A percentile compares a stretch with the other conserved stretches of the same genome.
Evolutionary conservation across 768 basidiomycete genomes (phyloP).

Genomic region (Hypholoma sublateritium): DNA sequence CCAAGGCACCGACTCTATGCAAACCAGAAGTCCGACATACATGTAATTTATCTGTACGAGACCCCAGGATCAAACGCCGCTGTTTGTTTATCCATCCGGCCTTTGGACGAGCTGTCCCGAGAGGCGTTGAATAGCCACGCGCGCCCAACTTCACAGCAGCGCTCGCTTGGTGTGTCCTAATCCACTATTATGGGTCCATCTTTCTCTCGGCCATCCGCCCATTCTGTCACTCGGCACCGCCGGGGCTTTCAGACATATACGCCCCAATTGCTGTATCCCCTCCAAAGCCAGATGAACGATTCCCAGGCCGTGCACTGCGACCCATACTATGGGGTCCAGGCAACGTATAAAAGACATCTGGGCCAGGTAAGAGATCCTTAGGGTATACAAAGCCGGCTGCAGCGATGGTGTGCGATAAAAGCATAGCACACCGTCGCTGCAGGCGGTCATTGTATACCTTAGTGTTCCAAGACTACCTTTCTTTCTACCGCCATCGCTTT

Average conservation of each 20-base stretch:
- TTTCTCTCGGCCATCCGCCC: background rate
- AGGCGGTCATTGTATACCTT: background rate
- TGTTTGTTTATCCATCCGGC: too few relatives aligned
- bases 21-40: too few relatives aligned
- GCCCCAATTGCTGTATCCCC: too few relatives aligned
- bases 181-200: background rate
- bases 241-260: background rate
- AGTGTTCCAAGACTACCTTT: too few relatives aligned
- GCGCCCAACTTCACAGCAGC: background rate
- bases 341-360: background rate
- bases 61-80: too few relatives aligned
- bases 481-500: too few relatives aligned
- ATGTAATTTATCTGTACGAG: too few relatives aligned
- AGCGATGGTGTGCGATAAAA: conserved; percentile 1
- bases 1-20: too few relatives aligned
- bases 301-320: background rate
- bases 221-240: background rate
- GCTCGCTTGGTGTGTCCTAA: background rate
- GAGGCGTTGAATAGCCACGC: too few relatives aligned
- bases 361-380: background rate
- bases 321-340: background rate
- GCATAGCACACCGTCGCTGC: background rate
- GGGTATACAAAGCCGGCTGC: background rate
- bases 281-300: background rate
- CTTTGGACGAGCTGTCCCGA: too few relatives aligned